Evolutionary conservation across 1,284 basidiomycete species (phyloP), one percentile per base, ranked within the genome.

Genomic region (Moesziomyces aphidis): DNA sequence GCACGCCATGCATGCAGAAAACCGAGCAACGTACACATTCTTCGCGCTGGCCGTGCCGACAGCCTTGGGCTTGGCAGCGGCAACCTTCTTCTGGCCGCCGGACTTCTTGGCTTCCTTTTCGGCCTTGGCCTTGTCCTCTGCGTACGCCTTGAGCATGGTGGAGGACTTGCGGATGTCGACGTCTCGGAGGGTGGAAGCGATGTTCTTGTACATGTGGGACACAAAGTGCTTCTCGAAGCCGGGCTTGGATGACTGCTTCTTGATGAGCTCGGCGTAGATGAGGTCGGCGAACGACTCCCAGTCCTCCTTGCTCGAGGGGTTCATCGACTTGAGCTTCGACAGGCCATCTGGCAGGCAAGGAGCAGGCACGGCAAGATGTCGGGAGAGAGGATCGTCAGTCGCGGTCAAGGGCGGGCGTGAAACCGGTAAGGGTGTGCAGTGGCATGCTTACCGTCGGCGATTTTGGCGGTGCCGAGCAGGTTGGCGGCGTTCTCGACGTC

Each of bases 181-280:
- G 53, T 83, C 82, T 22, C 82, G 68, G 31, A 83, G 43, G 13
- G 65, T 65, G 4, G 73, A 62, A 1, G 66, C 50, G 43, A 84
- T 55, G 21, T 62, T 50, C 22, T 66, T 65, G 60, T 69, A 55
- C 13, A 84, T 49, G 47, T 67, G 62, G 7, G 79, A 80, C 3
- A 75, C 76, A 49, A 84, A 83, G 62, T 82, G 65, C 57, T 83
- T 83, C 31, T 80, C 82, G 59, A 75, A 84, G 2, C 81, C 81
- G 1, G 81, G 73, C 26, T 73, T 71, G 48, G 70, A 43, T 4
- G 77, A 58, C 44, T 81, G 69, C 23, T 65, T 72, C 61, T 79
- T 77, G 66, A 84, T 48, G 13, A 82, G 53, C 47, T 71, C 62
- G 54, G 55, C 45, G 53, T 73, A 84, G 26, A 84, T 46, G 15